Conservation (phyloP, 805 yeast species). For the Schwanniomyces vanrijiae region DNA sequence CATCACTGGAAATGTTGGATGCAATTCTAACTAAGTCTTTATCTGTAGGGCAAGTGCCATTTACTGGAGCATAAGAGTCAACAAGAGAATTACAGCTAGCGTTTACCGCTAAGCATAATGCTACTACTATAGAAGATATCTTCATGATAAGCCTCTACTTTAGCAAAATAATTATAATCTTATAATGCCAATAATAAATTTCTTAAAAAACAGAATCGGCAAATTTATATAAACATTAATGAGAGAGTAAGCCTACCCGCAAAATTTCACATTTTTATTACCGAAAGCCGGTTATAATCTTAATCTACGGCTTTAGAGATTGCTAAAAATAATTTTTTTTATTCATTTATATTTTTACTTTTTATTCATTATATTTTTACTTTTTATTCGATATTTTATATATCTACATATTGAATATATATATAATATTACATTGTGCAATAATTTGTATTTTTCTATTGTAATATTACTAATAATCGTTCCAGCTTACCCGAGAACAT, state of each 20-base stretch:
- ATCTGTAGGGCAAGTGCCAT: conserved; percentile 50
- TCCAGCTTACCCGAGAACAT: too few relatives aligned
- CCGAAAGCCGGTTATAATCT: not conserved
- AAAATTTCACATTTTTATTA: not conserved
- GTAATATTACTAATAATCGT: too few relatives aligned
- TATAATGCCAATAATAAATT: not conserved
- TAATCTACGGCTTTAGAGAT: too few relatives aligned
- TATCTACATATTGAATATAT: too few relatives aligned
- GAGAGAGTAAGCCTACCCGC: not conserved
- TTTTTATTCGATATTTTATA: too few relatives aligned
- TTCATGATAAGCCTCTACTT: not conserved
- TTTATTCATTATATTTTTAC: too few relatives aligned
- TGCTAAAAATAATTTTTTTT: too few relatives aligned
- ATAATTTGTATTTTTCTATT: too few relatives aligned
- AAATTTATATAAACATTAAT: not conserved
- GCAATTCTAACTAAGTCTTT: conserved; percentile 48
- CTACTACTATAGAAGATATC: not conserved
- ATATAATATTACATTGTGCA: too few relatives aligned
- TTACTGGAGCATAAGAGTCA: conserved; percentile 61
- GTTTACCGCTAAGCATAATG: not conserved
- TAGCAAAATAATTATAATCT: not conserved
- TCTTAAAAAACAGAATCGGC: not conserved
- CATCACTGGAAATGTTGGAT: conserved; percentile 42
- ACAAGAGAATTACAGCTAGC: conserved; percentile 51
- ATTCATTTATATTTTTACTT: too few relatives aligned